Percentiles rank a stretch among this genome's conserved stretches.
Evolutionary conservation across 176 grass and related monocot species (phyloP).

Genomic region (Avena eriantha): DNA sequence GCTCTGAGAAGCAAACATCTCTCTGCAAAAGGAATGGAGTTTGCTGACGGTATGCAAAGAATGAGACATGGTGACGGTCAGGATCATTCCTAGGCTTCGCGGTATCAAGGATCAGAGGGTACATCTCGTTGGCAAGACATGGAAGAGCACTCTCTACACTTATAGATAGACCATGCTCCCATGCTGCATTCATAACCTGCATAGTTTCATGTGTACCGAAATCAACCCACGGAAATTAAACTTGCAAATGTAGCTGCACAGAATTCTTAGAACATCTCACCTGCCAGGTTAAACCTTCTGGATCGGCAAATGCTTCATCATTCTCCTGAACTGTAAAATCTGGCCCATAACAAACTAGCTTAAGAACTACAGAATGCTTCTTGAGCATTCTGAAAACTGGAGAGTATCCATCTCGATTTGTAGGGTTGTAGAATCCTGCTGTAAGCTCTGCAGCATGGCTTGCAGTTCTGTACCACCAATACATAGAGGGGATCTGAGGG

Average conservation of each 20-base stretch:
- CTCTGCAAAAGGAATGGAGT: conserved; percentile 53
- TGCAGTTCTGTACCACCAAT: conserved; percentile 84
- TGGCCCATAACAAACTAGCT: conserved; percentile 62
- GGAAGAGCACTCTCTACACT: conserved; percentile 70
- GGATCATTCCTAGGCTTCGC: conserved; percentile 81
- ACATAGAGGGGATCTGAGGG: conserved; percentile 77
- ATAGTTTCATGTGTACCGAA: conserved; percentile 15
- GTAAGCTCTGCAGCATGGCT: conserved; percentile 96
- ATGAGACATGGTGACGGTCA: conserved; percentile 66
- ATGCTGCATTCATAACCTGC: conserved; percentile 78
- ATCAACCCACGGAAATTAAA: conserved; percentile 18
- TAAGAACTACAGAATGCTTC: conserved; percentile 73
- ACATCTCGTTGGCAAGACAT: conserved; percentile 55
- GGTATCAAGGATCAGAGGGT: conserved; percentile 66
- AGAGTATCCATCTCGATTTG: conserved; percentile 88
- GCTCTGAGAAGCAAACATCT: conserved; percentile 53
- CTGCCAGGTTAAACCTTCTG: conserved; percentile 88
- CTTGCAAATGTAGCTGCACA: conserved; percentile 5
- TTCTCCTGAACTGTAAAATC: conserved; percentile 52
- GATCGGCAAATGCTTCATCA: conserved; percentile 62
- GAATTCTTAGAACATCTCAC: conserved; percentile 40
- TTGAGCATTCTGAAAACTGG: conserved; percentile 79
- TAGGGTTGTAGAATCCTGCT: conserved; percentile 88
- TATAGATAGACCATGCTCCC: conserved; percentile 73
- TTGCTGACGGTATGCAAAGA: conserved; percentile 69